Conservation (phyloP, 345 rosid genomes). For the Eutrema japonicum region DNA sequence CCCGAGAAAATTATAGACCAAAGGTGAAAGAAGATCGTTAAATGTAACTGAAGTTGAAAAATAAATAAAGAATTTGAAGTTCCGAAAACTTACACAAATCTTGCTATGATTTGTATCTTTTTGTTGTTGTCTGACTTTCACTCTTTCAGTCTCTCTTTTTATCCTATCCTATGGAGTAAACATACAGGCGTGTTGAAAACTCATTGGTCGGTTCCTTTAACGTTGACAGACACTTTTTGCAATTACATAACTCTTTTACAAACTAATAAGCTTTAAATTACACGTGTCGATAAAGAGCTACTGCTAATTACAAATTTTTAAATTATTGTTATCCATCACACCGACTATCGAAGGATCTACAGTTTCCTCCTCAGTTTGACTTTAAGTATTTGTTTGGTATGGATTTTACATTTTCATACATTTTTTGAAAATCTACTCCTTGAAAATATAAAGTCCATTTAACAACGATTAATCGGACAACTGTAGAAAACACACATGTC, state of each 20-base stretch:
- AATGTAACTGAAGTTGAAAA: conserved; percentile 33
- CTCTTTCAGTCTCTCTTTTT: conserved; percentile 17
- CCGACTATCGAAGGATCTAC: not conserved
- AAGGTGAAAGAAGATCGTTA: not conserved
- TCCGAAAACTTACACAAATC: conserved; percentile 2
- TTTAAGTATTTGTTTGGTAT: not conserved
- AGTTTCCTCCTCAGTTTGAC: not conserved
- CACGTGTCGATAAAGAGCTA: conserved; percentile 21
- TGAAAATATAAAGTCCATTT: not conserved
- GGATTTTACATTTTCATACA: conserved; percentile 3
- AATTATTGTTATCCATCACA: conserved; percentile 12
- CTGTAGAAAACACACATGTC: too few relatives aligned
- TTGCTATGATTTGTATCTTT: conserved; percentile 9
- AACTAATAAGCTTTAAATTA: not conserved
- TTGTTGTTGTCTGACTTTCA: not conserved
- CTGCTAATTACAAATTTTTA: too few relatives aligned
- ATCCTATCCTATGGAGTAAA: conserved; percentile 25
- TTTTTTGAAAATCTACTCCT: not conserved
- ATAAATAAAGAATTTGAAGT: not conserved
- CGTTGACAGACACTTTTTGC: conserved; percentile 35
- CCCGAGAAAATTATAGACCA: too few relatives aligned
- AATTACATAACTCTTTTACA: conserved; percentile 26
- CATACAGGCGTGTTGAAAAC: conserved; percentile 9
- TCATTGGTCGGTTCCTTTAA: conserved; percentile 33
- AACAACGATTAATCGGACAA: not conserved